A percentile compares a stretch with the other conserved stretches of the same genome.
Evolutionary conservation across 2,329 filamentous ascomycete genomes (phyloP).

Genomic region (Ascochyta rabiei): DNA sequence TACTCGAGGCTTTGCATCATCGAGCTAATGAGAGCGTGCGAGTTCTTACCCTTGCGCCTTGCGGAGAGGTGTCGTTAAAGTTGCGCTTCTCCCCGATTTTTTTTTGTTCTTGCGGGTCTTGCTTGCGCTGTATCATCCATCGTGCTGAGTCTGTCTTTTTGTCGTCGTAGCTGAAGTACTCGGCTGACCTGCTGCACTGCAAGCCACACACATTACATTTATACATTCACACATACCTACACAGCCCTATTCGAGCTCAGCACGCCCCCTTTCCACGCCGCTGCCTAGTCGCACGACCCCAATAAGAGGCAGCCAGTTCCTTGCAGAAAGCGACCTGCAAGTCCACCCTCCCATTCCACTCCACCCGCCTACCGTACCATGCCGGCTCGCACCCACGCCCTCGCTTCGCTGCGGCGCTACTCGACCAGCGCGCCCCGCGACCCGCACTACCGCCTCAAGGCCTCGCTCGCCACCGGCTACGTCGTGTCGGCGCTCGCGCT

Average conservation of each 20-base stretch:
- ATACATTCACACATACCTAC: neutral
- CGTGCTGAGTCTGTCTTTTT: neutral
- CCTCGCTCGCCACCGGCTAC: slow-evolving; percentile 46
- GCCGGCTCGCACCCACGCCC: slow-evolving; percentile 39
- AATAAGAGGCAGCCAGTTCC: no score
- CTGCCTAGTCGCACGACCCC: slow-evolving; percentile 1
- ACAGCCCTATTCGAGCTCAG: neutral
- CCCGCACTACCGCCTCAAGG: slow-evolving; percentile 44
- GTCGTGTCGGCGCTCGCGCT: slow-evolving; percentile 47
- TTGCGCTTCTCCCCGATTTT: neutral
- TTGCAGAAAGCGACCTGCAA: neutral
- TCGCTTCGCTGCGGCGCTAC: slow-evolving; percentile 45
- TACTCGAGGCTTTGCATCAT: slow-evolving; percentile 19
- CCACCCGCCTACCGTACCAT: slow-evolving; percentile 21
- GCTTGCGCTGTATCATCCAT: neutral
- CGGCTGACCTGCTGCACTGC: no score
- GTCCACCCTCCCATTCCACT: neutral
- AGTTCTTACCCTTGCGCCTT: no score
- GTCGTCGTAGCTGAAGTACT: neutral
- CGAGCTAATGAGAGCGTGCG: slow-evolving; percentile 1
- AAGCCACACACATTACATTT: no score
- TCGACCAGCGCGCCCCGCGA: slow-evolving; percentile 43
- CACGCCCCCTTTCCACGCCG: neutral
- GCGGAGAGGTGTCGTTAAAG: slow-evolving; percentile 8
- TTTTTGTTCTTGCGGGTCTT: neutral